phyloP scores from a whole-genome alignment of 192 early-diverging fungal species.

The Coemansia sp. region DNA sequence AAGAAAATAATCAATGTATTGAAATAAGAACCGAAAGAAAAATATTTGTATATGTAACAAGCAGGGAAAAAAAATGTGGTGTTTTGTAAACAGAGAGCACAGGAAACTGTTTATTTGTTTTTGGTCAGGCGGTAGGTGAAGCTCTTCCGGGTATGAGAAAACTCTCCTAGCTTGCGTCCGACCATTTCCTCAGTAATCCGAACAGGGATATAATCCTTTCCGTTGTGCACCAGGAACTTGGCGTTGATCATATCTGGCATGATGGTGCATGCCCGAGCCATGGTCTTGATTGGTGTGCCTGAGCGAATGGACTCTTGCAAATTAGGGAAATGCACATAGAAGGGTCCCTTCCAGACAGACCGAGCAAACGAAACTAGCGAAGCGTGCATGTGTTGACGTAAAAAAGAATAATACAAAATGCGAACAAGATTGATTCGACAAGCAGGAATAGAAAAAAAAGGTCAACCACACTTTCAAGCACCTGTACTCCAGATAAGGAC shows the following conservation, averaged over 20 bases:
- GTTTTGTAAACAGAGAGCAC: not conserved
- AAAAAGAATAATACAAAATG: not conserved
- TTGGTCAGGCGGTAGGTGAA: slow-evolving; percentile 81
- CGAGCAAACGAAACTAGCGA: slow-evolving; percentile 44
- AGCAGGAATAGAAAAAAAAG: no score
- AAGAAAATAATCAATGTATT: not conserved
- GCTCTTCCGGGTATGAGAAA: slow-evolving; percentile 83
- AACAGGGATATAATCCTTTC: slow-evolving; percentile 84
- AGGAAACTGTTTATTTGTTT: slow-evolving; percentile 56
- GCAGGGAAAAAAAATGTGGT: not conserved
- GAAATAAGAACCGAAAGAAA: not conserved
- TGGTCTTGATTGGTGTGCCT: slow-evolving; percentile 68
- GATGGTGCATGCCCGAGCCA: slow-evolving; percentile 83
- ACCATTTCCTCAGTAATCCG: slow-evolving; percentile 90
- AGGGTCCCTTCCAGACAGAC: slow-evolving; percentile 70
- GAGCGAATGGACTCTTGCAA: slow-evolving; percentile 61
- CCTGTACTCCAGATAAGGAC: not conserved
- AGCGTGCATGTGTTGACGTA: slow-evolving; percentile 12
- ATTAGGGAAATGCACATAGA: slow-evolving; percentile 59
- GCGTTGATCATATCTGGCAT: slow-evolving; percentile 86
- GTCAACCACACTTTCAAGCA: no score
- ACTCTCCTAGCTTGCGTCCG: slow-evolving; percentile 92
- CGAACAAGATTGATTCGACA: not conserved
- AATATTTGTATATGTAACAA: not conserved
- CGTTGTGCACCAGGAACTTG: slow-evolving; percentile 91